Evolutionary conservation across 1,284 basidiomycete species (phyloP), one percentile per base, ranked within the genome.

Genomic region (Cryptococcus sp.): DNA sequence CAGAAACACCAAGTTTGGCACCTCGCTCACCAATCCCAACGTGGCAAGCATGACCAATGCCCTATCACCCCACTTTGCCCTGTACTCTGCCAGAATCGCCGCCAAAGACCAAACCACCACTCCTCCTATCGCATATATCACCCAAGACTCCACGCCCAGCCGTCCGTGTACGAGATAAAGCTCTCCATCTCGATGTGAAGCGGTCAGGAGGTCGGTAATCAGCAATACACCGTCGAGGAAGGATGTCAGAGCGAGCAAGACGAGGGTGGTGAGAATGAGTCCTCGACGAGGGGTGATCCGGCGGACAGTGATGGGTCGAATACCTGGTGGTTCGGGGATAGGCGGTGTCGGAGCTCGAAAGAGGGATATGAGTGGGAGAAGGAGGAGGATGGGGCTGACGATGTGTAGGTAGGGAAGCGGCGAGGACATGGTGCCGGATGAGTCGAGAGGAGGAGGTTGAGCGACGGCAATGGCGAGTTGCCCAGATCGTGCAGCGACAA

Each of bases 281-380:
- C 56, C 52, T 21, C 66, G 60, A 6, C 69, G 59, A 25, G 67
- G 67, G n/a, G 61, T 63, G 31, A 68, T 58, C 12, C 46, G 58
- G 36, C 64, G 60, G 47, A 70, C 49, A 1, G 62, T 67, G 52
- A 69, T 63, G 18, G 68, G 66, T 40, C 61, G 45, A 31, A 70
- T 60, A 23, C 67, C 65, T 3, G 57, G 57, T 7, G 60, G 43
- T 24, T 53, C 46, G 18, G 43, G 38, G 4, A 40, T 21, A 18
- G 63, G 31, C 22, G 51, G 19, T 5, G 48, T 32, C 22, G 50
- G 42, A 25, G 61, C 44, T 18, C 43, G 35, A 32, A 60, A 43
- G 33, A 70, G 56, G 26, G 54, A 43, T 14, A 65, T 47, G 28
- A 65, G 51, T 2, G 67, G 68, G 24, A 71, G 47, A 24, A 56